Base-by-base conservation (phyloP, 192 early-diverging fungal species). In the Podila clonocystis region DNA sequence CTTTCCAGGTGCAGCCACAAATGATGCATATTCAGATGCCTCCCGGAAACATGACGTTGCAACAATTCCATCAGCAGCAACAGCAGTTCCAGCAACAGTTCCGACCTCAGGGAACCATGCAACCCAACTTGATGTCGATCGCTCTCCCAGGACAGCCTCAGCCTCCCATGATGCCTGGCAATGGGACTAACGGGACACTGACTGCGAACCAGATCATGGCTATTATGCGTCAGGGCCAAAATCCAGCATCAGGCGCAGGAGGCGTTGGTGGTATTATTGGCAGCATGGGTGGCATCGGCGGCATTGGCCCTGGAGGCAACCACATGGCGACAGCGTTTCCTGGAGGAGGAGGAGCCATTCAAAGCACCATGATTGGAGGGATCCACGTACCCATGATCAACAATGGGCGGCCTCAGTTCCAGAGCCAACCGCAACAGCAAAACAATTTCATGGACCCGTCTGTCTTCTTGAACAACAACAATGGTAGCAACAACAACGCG, bases 391-490 rank as follows among this genome's bases (percentile, higher is more conserved):
- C 74, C 7, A 57, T 69, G 55, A 34, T 69, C 52, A 59, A 69
- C 50, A 52, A 22, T 9, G 63, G 58, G 1, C 73, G 63, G 9
- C 63, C 65, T 34, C 34, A 66, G 29, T 49, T 52, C 48, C 64
- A 29, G 26, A 58, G 67, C 26, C 73, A 74, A 45, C 66, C 36
- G 5, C 61, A 58, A 13, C 73, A 75, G n/a, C 50, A 52, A 6
- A 52, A 52, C 50, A 52, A n/a, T 31, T 76, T 59, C 24, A 76
- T 76, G 67, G 67, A 76, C 30, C 74, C 67, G 28, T 69, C 67
- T 2, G 52, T 66, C n/a, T 76, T 69, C 52, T 24, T 76, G 67
- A 65, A 68, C 7, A 75, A 62, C n/a, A 49, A 33, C n/a, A 72
- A 64, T 8, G 24, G 36, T 8, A 58, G 28, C 34, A 58, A 68